These are phyloP conservation scores for Eucalyptus regnans DNA, from an alignment of 345 rosid species.

Conservation along the genomic window DNA sequence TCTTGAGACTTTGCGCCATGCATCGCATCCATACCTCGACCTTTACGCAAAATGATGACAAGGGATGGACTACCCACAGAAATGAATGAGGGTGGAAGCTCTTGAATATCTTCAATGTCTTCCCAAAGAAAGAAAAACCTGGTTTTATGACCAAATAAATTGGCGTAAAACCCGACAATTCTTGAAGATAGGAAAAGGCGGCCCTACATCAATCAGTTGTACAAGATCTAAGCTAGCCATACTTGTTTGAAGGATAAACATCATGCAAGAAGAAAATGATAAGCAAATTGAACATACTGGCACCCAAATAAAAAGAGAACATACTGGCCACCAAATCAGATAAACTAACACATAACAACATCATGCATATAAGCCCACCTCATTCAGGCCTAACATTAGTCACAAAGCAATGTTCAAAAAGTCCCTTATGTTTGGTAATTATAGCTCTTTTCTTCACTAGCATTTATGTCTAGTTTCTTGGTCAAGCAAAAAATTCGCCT, in stretches of 20 bases:
- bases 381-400: background rate
- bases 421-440: background rate
- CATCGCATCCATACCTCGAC: conserved; percentile 64
- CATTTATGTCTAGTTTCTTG: background rate
- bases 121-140: conserved; percentile 86
- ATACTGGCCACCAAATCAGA: background rate
- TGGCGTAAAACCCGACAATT: conserved; percentile 77
- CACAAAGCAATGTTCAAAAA: background rate
- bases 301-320: background rate
- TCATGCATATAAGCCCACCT: background rate
- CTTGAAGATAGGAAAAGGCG: conserved; percentile 80
- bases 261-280: background rate
- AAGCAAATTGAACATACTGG: background rate
- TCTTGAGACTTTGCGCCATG: conserved; percentile 76
- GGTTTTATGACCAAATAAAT: conserved; percentile 78
- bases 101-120: conserved; percentile 68
- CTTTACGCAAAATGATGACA: conserved; percentile 46
- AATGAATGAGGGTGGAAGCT: conserved; percentile 59
- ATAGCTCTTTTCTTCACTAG: background rate
- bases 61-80: conserved; percentile 70
- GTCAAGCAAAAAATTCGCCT: background rate
- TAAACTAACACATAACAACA: background rate
- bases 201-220: conserved; percentile 35
- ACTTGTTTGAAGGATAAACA: background rate
- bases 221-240: background rate